Percentiles rank a stretch among this genome's conserved stretches.
These are phyloP conservation scores for Phytophthora uliginosa DNA, from an alignment of 352 stramenopile genomes.

Conservation along the genomic window DNA sequence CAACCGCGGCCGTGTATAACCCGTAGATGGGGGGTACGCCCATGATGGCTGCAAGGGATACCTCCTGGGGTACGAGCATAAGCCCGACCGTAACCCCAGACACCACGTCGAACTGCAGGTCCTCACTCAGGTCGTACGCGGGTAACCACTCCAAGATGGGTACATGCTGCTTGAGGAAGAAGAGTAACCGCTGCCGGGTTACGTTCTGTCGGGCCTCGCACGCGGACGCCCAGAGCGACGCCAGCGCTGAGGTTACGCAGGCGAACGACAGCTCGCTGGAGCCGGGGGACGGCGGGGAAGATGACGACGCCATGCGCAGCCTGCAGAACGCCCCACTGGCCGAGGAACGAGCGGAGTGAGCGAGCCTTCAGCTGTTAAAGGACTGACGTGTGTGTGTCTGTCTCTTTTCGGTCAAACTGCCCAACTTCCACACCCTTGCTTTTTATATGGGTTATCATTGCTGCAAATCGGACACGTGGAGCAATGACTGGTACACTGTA, in stretches of 20 bases:
- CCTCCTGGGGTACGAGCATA: constrained; percentile 94
- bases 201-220: constrained; percentile 19
- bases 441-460: not conserved
- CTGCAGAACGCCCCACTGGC: not conserved
- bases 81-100: constrained; percentile 83
- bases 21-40: constrained; percentile 75
- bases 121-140: constrained; percentile 62
- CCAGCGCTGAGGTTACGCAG: constrained; percentile 13
- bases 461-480: not conserved
- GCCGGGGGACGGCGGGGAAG: constrained; percentile 25
- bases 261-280: constrained; percentile 22
- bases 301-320: constrained; percentile 27
- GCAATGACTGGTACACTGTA: not conserved
- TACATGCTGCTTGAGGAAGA: constrained; percentile 64
- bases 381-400: not conserved
- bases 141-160: constrained; percentile 83
- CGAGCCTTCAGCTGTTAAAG: not conserved
- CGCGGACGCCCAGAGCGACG: constrained; percentile 25
- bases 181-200: constrained; percentile 43
- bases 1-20: constrained; percentile 76
- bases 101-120: constrained; percentile 78
- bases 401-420: not conserved
- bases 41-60: constrained; percentile 94
- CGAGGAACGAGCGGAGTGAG: not conserved
- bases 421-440: no score